phyloP scores from a whole-genome alignment of 169 alveolate genomes.

The Eimeria sp. region DNA sequence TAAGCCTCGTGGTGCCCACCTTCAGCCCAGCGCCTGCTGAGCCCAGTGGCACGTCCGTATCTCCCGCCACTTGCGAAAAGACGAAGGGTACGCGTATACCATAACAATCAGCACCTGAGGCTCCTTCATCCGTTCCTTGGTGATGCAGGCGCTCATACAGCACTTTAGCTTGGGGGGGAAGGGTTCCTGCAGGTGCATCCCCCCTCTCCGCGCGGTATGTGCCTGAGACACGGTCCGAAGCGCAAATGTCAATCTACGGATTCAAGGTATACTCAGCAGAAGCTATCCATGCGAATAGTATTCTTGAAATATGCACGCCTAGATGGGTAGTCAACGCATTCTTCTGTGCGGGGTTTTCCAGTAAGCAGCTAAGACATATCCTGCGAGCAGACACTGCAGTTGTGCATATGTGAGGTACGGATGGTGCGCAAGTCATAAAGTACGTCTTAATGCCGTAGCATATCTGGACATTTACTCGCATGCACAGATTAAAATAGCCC shows the following conservation, averaged over 20 bases:
- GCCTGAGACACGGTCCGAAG: slow-evolving; percentile 18
- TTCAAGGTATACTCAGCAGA: neutral
- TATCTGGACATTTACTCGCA: neutral
- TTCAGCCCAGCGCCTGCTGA: slow-evolving; percentile 32
- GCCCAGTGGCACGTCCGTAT: slow-evolving; percentile 56
- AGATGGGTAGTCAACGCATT: neutral
- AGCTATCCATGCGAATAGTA: neutral
- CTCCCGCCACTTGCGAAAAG: slow-evolving; percentile 63
- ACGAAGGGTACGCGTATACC: slow-evolving; percentile 71
- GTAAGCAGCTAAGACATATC: neutral
- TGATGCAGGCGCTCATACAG: slow-evolving; percentile 72
- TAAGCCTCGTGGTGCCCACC: slow-evolving; percentile 35
- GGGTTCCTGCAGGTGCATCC: slow-evolving; percentile 79
- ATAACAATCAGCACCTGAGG: neutral
- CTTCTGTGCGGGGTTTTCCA: neutral
- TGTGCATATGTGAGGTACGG: neutral
- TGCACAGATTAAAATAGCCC: neutral
- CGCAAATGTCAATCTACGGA: neutral
- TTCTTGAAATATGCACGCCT: neutral
- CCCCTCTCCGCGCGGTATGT: slow-evolving; percentile 79
- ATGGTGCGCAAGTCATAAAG: neutral
- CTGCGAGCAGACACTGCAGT: neutral
- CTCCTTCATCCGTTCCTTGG: slow-evolving; percentile 16
- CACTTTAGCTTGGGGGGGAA: slow-evolving; percentile 81
- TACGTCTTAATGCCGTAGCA: neutral